Evolutionary conservation across 2,329 filamentous ascomycete species (phyloP), one percentile per base, ranked within the genome.

Genomic region (Elsinoe arachidis): DNA sequence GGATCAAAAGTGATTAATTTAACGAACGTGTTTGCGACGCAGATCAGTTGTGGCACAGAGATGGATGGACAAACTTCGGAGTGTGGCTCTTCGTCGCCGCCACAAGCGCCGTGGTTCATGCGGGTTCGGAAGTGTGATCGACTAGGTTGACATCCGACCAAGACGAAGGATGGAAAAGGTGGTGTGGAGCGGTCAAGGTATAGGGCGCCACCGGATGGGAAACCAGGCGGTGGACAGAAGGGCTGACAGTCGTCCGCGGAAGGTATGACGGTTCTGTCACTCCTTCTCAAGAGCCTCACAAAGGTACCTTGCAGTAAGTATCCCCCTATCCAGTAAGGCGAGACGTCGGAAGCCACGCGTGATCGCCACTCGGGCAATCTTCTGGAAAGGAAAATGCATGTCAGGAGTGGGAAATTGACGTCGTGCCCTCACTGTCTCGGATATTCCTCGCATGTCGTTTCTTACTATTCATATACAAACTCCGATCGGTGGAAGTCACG

Each of bases 61-160:
- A 49, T 26, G 23, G 23, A 26, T 26, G 23, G 26, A 30, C 26
- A 9, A 30, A 30, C 26, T 30, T 30, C 26, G 26, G 26, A 30
- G 26, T 30, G 7, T 30, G 26, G 26, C 26, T 30, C 26, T 30
- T 30, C 26, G 26, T 30, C 5, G 39, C 41, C 33, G 46, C 46
- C 46, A 51, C 46, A 51, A 51, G 33, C 26, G 33, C 46, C 46
- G 15, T 51, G 2, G 46, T 51, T 51, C 46, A 51, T 51, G 46
- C 46, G 33, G 46, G 14, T 51, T 51, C 30, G 46, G 26, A 51
- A 51, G 17, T 17, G 30, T 34, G 33, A 34, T 51, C 46, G 15
- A 15, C 41, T 46, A 46, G 41, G 41, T 46, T 46, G 46, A 35
- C 46, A 51, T 34, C 26, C 26, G 46, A 35, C 26, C 11, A 34